These are phyloP conservation scores for Coniosporium apollinis DNA, from an alignment of 495 filamentous ascomycete species.

Conservation along the genomic window DNA sequence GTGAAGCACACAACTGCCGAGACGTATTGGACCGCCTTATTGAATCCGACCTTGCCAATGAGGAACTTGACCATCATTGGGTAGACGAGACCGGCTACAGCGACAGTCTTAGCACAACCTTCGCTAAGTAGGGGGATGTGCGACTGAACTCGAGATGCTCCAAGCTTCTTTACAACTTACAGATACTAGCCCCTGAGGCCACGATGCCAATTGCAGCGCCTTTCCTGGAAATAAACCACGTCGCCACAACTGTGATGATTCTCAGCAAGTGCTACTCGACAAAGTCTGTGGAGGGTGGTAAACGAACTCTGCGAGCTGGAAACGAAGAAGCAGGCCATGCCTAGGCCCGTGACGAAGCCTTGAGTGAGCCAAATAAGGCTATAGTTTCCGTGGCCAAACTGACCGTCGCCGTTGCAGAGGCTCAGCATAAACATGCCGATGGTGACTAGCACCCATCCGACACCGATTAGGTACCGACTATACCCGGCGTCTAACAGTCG, in stretches of 20 bases:
- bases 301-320: slow-evolving; percentile 24
- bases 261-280: slow-evolving; percentile 1
- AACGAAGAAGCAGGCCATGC: slow-evolving; percentile 31
- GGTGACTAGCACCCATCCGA: slow-evolving; percentile 19
- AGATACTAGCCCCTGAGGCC: slow-evolving; percentile 25
- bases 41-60: slow-evolving; percentile 19
- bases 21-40: slow-evolving; percentile 17
- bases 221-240: slow-evolving; percentile 25
- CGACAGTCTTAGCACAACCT: no score
- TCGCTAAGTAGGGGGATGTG: no score
- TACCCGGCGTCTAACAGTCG: slow-evolving; percentile 26
- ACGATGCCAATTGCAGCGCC: slow-evolving; percentile 27
- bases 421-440: slow-evolving; percentile 23
- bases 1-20: slow-evolving; percentile 16
- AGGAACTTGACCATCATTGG: slow-evolving; percentile 23
- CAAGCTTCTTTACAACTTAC: no score
- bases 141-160: no score
- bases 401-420: slow-evolving; percentile 11
- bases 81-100: slow-evolving; percentile 21
- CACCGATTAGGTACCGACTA: slow-evolving; percentile 14
- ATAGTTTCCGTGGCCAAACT: slow-evolving; percentile 17
- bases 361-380: slow-evolving; percentile 22
- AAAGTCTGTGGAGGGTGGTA: not conserved
- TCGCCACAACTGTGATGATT: slow-evolving; percentile 18
- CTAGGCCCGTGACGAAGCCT: slow-evolving; percentile 24